Evolutionary conservation across 2,329 filamentous ascomycete genomes (phyloP).

Genomic region (Fusarium scirpi): DNA sequence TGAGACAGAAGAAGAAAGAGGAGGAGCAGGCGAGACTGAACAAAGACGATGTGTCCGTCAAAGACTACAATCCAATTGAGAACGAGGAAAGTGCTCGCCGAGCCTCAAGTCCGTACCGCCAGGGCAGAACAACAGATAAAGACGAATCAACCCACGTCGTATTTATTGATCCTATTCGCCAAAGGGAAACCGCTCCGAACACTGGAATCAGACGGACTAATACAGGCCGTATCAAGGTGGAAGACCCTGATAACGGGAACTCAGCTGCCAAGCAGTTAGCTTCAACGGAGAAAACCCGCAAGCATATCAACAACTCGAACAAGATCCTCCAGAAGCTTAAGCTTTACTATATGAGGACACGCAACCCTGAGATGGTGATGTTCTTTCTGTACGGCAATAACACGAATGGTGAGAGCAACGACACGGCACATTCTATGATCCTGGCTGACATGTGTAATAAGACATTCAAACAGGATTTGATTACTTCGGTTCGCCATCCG

Average conservation of each 20-base stretch:
- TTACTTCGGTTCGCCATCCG: not conserved
- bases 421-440: fast-evolving
- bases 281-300: too few relatives aligned
- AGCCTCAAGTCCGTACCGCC: too few relatives aligned
- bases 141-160: too few relatives aligned
- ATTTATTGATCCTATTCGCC: fast-evolving
- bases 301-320: not conserved
- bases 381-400: constrained; percentile 5
- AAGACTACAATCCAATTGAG: fast-evolving
- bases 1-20: too few relatives aligned
- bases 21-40: too few relatives aligned
- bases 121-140: fast-evolving
- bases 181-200: fast-evolving
- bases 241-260: too few relatives aligned
- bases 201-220: too few relatives aligned
- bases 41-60: too few relatives aligned
- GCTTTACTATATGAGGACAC: not conserved
- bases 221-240: too few relatives aligned
- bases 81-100: too few relatives aligned
- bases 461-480: constrained; percentile 2
- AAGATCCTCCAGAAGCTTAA: not conserved
- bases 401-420: not conserved
- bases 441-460: fast-evolving
- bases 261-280: too few relatives aligned
- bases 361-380: not conserved